Evolutionary conservation across 345 rosid species (phyloP).

Genomic region (Passiflora organensis): DNA sequence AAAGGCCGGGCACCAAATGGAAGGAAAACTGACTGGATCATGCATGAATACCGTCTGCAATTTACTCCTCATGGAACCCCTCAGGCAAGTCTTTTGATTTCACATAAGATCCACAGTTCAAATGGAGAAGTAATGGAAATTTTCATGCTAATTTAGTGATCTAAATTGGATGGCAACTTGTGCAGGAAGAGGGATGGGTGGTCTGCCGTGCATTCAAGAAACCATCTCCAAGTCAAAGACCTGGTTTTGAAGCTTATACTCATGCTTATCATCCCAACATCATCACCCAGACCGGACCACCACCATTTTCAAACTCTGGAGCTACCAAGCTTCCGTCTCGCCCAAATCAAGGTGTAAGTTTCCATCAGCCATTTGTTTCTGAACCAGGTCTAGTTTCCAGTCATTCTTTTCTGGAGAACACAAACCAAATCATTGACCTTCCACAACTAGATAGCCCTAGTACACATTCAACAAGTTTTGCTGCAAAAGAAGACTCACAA

Average conservation of each 20-base stretch:
- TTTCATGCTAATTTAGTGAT: no score
- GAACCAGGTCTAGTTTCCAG: constrained; percentile 18
- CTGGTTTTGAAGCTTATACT: constrained; percentile 64
- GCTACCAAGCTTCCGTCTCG: not conserved
- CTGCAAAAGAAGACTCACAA: constrained; percentile 3
- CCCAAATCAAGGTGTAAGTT: constrained; percentile 16
- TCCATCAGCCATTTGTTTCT: constrained; percentile 22
- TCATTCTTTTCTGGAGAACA: constrained; percentile 27
- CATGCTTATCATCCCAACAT: constrained; percentile 38
- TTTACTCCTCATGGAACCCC: constrained; percentile 58
- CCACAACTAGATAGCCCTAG: constrained; percentile 72
- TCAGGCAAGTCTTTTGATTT: no score
- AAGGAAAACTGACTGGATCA: constrained; percentile 85
- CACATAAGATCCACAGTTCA: no score
- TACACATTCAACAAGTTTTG: no score
- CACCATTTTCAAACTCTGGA: no score
- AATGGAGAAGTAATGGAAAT: no score
- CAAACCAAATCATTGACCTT: constrained; percentile 40
- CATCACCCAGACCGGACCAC: constrained; percentile 19
- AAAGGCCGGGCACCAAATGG: constrained; percentile 95
- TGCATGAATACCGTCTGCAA: constrained; percentile 93
- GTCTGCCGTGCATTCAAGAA: constrained; percentile 91
- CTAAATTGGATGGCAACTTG: no score
- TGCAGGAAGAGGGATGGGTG: constrained; percentile 98
- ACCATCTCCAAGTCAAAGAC: constrained; percentile 73